Percentiles rank a stretch among this genome's conserved stretches.
phyloP scores from a whole-genome alignment of 257 asterid species.

The Striga asiatica region DNA sequence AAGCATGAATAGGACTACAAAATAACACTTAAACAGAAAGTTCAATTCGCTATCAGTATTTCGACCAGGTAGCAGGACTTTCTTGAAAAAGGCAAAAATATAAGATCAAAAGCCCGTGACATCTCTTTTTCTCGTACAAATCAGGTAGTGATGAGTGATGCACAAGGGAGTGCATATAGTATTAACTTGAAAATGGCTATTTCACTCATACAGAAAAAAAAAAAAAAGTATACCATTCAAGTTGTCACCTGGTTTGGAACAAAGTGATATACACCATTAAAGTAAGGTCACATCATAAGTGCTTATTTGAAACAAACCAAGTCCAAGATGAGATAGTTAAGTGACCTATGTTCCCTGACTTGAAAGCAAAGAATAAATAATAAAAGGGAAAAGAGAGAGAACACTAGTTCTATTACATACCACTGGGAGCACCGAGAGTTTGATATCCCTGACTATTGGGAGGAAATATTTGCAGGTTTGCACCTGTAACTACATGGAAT shows the following conservation, averaged over 20 bases:
- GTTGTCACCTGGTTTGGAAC: neutral
- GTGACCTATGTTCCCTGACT: slow-evolving; percentile 9
- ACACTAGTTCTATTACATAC: slow-evolving; percentile 23
- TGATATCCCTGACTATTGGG: slow-evolving; percentile 73
- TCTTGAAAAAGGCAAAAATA: neutral
- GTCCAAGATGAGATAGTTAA: slow-evolving; percentile 2
- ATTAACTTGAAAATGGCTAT: neutral
- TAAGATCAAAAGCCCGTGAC: neutral
- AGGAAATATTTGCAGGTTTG: slow-evolving; percentile 76
- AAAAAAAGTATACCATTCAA: neutral
- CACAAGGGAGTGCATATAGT: neutral
- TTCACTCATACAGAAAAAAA: slow-evolving; percentile 9
- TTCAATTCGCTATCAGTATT: neutral
- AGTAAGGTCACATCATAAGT: neutral
- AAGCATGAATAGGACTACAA: neutral
- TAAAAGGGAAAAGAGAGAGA: neutral
- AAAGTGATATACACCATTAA: neutral
- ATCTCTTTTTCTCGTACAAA: too few relatives aligned
- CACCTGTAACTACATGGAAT: slow-evolving; percentile 50
- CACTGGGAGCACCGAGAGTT: slow-evolving; percentile 40
- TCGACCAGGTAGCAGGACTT: neutral
- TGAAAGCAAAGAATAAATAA: neutral
- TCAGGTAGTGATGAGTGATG: too few relatives aligned
- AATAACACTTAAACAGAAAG: neutral
- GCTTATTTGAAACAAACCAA: slow-evolving; percentile 2